A percentile compares a stretch with the other conserved stretches of the same genome.
phyloP scores from a whole-genome alignment of 352 stramenopile species.

The Paralagenidium karlingii region DNA sequence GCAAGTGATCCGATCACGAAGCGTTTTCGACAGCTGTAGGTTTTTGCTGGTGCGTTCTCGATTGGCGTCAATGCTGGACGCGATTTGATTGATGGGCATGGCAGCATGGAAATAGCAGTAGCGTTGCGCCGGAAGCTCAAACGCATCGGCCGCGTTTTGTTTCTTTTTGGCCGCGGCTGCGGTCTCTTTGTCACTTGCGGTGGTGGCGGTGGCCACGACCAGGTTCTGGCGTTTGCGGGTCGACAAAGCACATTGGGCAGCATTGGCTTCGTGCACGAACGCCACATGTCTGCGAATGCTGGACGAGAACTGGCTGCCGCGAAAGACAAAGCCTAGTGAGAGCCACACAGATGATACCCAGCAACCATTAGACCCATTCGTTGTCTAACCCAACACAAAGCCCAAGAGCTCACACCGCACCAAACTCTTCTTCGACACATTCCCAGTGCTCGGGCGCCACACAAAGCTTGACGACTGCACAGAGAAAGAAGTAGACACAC shows the following conservation, averaged over 20 bases:
- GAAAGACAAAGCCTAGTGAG: slow-evolving; percentile 62
- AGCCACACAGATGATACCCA: too few relatives aligned
- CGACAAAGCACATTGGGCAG: neutral
- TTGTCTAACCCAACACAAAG: too few relatives aligned
- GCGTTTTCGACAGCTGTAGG: slow-evolving; percentile 50
- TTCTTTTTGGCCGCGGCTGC: slow-evolving; percentile 20
- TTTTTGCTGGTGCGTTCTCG: slow-evolving; percentile 27
- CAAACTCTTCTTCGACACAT: slow-evolving; percentile 49
- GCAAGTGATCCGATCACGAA: slow-evolving; percentile 34
- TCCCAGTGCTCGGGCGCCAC: slow-evolving; percentile 37
- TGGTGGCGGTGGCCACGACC: neutral
- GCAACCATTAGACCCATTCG: too few relatives aligned
- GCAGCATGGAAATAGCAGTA: slow-evolving; percentile 50
- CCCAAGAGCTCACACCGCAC: neutral
- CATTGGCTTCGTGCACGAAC: slow-evolving; percentile 7
- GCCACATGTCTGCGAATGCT: slow-evolving; percentile 36
- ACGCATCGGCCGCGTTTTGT: slow-evolving; percentile 14
- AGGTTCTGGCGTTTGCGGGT: slow-evolving; percentile 3
- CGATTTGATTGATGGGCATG: slow-evolving; percentile 43
- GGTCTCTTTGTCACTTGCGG: slow-evolving; percentile 2
- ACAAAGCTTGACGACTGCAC: slow-evolving; percentile 53
- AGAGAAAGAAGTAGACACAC: slow-evolving; percentile 70
- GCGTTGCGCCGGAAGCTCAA: slow-evolving; percentile 33
- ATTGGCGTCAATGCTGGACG: slow-evolving; percentile 9
- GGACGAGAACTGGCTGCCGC: slow-evolving; percentile 50